Evolutionary conservation across 441 rosid species (phyloP), one percentile per base, ranked within the genome.

Genomic region (Arabidopsis lyrata): DNA sequence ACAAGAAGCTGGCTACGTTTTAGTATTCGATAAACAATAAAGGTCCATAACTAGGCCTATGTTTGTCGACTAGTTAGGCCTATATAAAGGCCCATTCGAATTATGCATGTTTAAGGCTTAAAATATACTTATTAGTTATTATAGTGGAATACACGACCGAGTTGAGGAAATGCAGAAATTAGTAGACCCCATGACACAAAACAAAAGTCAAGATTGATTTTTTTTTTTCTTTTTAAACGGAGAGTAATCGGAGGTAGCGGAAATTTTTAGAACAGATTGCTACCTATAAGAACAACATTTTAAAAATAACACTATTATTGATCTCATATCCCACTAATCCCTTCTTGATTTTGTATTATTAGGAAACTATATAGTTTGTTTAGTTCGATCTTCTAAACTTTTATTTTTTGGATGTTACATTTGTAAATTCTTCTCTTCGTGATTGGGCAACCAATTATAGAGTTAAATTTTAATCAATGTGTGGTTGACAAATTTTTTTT

Each of bases 101-200:
- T 12, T 3, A 55, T 53, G n/a, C 22, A 2, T 38, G 31, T 32
- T 38, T 14, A 49, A 27, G 24, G 45, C 6, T 20, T 24, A 14
- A 13, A 42, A 18, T 48, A 48, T 22, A 22, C 24, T 22, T 0
- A 22, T 22, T 22, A 41, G n/a, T n/a, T n/a, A n/a, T n/a, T n/a
- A n/a, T 16, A 68, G 29, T 68, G 54, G 63, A 31, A 7, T 56
- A 68, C 55, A 68, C 63, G 63, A 56, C 24, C 41, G 7, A 56
- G 41, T 56, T 32, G 41, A 41, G 36, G 36, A 34, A 7, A 34
- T 34, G 36, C 36, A 34, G 35, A 32, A 32, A 32, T 32, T 32
- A 32, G 35, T 32, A 5, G 35, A 32, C 35, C 35, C 35, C 35
- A 32, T 32, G 35, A 32, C 35, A 32, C 35, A 22, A 22, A 22